Evolutionary conservation across 306 rosid genomes (phyloP), one percentile per base, ranked within the genome.

Genomic region (Vigna hirtella): DNA sequence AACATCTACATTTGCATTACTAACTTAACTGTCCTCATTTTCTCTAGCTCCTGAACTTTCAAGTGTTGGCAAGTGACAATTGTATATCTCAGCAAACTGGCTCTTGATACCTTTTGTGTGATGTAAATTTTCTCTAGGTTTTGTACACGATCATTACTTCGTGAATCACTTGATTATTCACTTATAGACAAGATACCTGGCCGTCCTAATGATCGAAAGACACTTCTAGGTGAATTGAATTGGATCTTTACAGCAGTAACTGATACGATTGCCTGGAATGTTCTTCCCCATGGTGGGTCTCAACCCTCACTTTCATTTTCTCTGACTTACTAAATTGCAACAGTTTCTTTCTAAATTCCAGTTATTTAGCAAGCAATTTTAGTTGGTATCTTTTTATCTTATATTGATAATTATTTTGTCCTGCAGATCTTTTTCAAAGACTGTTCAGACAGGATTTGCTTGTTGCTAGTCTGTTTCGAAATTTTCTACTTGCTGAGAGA

Each of bases 181-280:
- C 86, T 96, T 42, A 90, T 96, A 76, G 99, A 96, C 73, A 89
- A 85, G 88, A 93, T 96, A 77, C 99, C 99, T 70, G 98, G 98
- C 77, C 98, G 98, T 43, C 97, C 91, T 79, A 96, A 86, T 85
- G 99, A 96, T 73, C 91, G 98, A 59, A 96, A 86, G 89, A 96
- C 99, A 49, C 97, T 93, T 79, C 77, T 93, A 77, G 99, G 99
- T 68, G 98, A 96, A 88, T 85, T 96, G 91, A 93, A 93, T 85
- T 93, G 99, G 99, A 96, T 96, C 68, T 96, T 96, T 79, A 96
- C 99, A 12, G 99, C 99, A 20, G 97, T 96, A 77, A 96, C 99
- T 47, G 97, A 96, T 81, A 96, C 99, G 5, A 93, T 96, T 86
- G 99, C 99, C 16, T 96, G 99, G 99, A 96, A 96, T 76, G 98